These are phyloP conservation scores for Xylaria castorea DNA, from an alignment of 495 filamentous ascomycete species.

Conservation along the genomic window DNA sequence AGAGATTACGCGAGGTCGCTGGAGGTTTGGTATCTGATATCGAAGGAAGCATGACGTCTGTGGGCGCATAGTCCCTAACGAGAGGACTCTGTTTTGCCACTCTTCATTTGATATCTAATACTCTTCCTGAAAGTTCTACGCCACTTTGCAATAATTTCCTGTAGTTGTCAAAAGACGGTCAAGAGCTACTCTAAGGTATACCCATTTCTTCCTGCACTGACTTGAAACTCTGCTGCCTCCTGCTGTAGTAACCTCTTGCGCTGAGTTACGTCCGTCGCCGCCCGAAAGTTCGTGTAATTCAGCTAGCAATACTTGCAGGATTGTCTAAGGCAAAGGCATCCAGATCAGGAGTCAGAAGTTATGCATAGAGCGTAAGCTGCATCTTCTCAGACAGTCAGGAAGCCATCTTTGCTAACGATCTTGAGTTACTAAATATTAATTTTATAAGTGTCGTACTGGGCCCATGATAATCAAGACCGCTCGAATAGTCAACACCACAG, in stretches of 20 bases:
- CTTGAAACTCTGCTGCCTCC: neutral
- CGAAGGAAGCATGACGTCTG: neutral
- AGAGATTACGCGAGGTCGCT: neutral
- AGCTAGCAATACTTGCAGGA: neutral
- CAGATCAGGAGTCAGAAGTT: no score
- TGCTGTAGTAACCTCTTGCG: neutral
- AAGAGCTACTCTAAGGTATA: neutral
- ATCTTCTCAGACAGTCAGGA: neutral
- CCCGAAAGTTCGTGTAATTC: neutral
- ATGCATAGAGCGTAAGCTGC: neutral
- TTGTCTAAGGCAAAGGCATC: neutral
- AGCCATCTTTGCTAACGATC: neutral
- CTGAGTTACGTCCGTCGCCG: neutral
- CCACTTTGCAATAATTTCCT: neutral
- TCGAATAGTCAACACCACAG: neutral
- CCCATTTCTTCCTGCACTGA: neutral
- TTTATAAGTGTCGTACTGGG: neutral
- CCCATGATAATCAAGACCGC: neutral
- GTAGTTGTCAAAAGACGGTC: neutral
- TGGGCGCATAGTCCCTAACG: neutral
- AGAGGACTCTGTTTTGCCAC: neutral
- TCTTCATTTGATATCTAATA: neutral
- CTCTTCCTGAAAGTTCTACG: neutral
- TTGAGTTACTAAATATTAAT: neutral
- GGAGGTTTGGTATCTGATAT: neutral